These are phyloP conservation scores for Albugo candida DNA, from an alignment of 352 stramenopile species.

Conservation along the genomic window DNA sequence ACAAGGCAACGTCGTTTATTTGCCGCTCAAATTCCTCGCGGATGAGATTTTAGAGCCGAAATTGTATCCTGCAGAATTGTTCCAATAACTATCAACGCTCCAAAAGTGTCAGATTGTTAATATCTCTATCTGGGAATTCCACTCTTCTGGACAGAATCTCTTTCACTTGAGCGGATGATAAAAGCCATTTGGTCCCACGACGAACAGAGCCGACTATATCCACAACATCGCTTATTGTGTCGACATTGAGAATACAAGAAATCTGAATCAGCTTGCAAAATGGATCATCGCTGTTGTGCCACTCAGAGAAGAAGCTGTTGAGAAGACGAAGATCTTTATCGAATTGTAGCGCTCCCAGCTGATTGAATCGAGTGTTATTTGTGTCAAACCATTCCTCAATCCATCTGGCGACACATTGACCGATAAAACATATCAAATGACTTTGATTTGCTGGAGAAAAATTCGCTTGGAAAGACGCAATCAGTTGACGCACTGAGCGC, in stretches of 20 bases:
- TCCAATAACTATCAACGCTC: conserved; percentile 40
- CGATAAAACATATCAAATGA: conserved; percentile 27
- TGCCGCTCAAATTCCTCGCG: conserved; percentile 66
- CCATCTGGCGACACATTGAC: conserved; percentile 18
- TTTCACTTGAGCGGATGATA: conserved; percentile 46
- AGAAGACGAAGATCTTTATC: conserved; percentile 74
- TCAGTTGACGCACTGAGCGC: conserved; percentile 24
- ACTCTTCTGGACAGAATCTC: conserved; percentile 55
- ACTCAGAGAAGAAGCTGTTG: conserved; percentile 32
- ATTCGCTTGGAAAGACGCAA: conserved; percentile 24
- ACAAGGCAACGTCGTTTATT: conserved; percentile 70
- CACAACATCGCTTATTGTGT: conserved; percentile 44
- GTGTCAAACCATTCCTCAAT: conserved; percentile 47
- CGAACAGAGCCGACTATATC: conserved; percentile 48
- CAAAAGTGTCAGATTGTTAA: conserved; percentile 52
- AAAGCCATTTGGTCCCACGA: conserved; percentile 44
- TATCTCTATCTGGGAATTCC: conserved; percentile 43
- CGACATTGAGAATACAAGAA: conserved; percentile 47
- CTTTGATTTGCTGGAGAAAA: conserved; percentile 43
- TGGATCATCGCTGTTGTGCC: conserved; percentile 25
- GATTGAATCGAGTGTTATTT: conserved; percentile 38
- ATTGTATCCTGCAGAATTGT: conserved; percentile 55
- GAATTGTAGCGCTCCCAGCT: conserved; percentile 67
- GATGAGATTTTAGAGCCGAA: conserved; percentile 68
- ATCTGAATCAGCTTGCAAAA: conserved; percentile 50